Evolutionary conservation across 805 yeast genomes (phyloP), one percentile per base, ranked within the genome.

Genomic region (Monosporozyma solicola): DNA sequence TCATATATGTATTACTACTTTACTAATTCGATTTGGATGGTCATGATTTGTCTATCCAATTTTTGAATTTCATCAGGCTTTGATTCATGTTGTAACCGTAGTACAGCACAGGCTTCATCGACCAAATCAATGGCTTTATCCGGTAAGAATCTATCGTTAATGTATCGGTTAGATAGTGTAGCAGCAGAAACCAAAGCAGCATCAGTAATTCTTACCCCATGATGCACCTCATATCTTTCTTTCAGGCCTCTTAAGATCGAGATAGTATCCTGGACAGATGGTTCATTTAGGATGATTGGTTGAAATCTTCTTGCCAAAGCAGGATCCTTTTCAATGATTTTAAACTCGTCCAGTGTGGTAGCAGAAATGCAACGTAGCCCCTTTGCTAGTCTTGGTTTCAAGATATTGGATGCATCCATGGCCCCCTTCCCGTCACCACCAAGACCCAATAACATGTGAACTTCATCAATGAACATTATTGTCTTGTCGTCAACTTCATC

Each of bases 311-410:
- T 80, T 1, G 97, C 92, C 55, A 92, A 75, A 0, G 98, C 98
- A 0, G 96, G 95, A 64, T 92, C 99, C 66, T 92, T 92, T 70
- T 92, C 98, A 58, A 92, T 92, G 62, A 90, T 88, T 66, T 89
- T 90, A 71, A 87, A 92, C 67, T 92, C 99, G 57, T 92, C 97
- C 50, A 88, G 74, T 1, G 99, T 92, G 1, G 99, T 92, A 0
- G 99, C 99, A 55, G 97, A 96, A 63, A 95, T 88, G 70, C 96
- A 87, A 58, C 95, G 92, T 53, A 92, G 76, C 1, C 98, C 98
- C 65, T 96, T 82, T 0, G 98, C 97, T 53, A 92, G 74, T 9
- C 92, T 94, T 0, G 99, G 99, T 66, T 92, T 92, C 64, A 92
- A 76, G 59, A 94, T 73, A 65, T 92, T 94, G 1, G 96, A 85